phyloP scores from a whole-genome alignment of 345 rosid species.

The Iberis pinnata region DNA sequence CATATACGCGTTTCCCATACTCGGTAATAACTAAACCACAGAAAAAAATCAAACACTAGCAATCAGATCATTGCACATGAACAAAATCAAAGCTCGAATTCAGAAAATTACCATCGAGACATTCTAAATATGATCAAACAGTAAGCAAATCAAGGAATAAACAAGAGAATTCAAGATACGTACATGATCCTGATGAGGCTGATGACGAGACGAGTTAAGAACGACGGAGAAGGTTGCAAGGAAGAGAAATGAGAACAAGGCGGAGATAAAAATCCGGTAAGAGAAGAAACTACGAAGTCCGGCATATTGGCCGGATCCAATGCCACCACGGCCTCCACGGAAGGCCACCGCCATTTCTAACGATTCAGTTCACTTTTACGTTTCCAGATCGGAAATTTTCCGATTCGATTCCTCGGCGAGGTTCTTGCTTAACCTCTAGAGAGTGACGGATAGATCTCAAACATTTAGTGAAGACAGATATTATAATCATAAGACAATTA shows the following conservation, averaged over 20 bases:
- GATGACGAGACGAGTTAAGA: slow-evolving; percentile 50
- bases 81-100: slow-evolving; percentile 8
- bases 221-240: slow-evolving; percentile 67
- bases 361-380: background rate
- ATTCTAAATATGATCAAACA: slow-evolving; percentile 13
- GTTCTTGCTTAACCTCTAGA: background rate
- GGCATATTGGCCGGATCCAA: slow-evolving; percentile 32
- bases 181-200: slow-evolving; percentile 45
- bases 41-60: background rate
- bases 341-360: slow-evolving; percentile 64
- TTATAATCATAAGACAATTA: background rate
- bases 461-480: slow-evolving; percentile 18
- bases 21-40: slow-evolving; percentile 43
- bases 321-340: slow-evolving; percentile 57
- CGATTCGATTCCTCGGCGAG: slow-evolving; percentile 23
- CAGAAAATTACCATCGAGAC: background rate
- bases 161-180: slow-evolving; percentile 6
- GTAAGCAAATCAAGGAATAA: background rate
- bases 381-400: slow-evolving; percentile 16
- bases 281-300: slow-evolving; percentile 55
- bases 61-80: too few relatives aligned
- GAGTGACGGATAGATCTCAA: slow-evolving; percentile 33
- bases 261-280: slow-evolving; percentile 76
- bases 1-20: slow-evolving; percentile 21
- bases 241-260: slow-evolving; percentile 70